Evolutionary conservation across 108 stramenopile species (phyloP).

Genomic region (Aurantiochytrium sp.): DNA sequence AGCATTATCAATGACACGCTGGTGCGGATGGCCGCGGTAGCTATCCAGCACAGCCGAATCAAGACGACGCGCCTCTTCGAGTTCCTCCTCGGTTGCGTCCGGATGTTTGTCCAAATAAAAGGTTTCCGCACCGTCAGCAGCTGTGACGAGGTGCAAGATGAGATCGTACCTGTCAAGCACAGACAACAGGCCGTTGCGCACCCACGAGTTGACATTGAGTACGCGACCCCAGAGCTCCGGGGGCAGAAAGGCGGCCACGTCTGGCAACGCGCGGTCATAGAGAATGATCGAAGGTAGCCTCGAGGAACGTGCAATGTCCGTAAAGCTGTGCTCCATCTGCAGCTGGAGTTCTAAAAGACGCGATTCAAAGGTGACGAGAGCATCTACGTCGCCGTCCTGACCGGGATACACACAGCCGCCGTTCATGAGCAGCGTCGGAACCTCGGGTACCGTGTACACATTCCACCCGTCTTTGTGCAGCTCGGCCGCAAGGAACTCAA

Average conservation of each 20-base stretch:
- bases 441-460: constrained; percentile 20
- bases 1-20: neutral
- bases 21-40: constrained; percentile 14
- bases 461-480: neutral
- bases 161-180: constrained; percentile 28
- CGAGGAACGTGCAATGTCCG: neutral
- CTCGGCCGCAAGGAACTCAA: neutral
- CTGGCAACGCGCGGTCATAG: constrained; percentile 24
- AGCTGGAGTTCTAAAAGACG: constrained; percentile 23
- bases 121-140: constrained; percentile 24
- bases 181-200: neutral
- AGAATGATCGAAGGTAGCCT: constrained; percentile 1
- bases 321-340: constrained; percentile 31
- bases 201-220: constrained; percentile 13
- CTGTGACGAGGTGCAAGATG: constrained; percentile 29
- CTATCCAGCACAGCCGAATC: neutral
- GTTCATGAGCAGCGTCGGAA: constrained; percentile 18
- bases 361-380: constrained; percentile 23
- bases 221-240: constrained; percentile 11
- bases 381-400: neutral
- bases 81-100: neutral
- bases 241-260: constrained; percentile 29
- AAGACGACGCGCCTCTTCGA: neutral
- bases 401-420: constrained; percentile 31
- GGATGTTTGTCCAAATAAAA: neutral